Base-by-base conservation (phyloP, 1,139 yeast species). In the Protomyces arabidopsidicola region DNA sequence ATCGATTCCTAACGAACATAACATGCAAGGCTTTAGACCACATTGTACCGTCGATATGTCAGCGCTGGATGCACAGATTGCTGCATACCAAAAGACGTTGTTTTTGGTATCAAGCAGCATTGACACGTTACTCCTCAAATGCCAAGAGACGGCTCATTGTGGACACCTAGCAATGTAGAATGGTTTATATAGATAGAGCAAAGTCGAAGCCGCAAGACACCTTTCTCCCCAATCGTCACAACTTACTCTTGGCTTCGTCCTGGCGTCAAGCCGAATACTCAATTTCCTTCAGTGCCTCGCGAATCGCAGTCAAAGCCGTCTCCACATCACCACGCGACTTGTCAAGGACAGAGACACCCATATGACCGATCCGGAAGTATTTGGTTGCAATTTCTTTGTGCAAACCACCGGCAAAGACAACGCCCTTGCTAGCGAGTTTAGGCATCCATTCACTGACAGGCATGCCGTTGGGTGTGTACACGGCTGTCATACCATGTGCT, bases 351-450 rank as follows among this genome's bases (percentile, higher is more conserved):
- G 84, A 77, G 56, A 83, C 84, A 69, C 97, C 97, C 98, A 91
- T 91, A 77, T 91, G 98, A 38, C 98, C 98, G 67, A 91, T 85
- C 77, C 98, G 84, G 79, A 91, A 89, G 78, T 90, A 90, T 75
- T 87, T 86, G 65, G 88, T 83, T 57, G 84, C 87, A 71, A 90
- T 84, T 24, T 85, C 89, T 76, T 85, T 86, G 78, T 88, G 95
- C 70, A 91, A 86, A 67, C 97, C 98, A 61, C 95, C 95, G 56
- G 98, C 97, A 63, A 91, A 82, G 36, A 87, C 84, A 72, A 88
- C 84, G n/a, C 91, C 96, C 71, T 84, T 83, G 64, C 80, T 75
- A 67, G 86, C 84, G 71, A 89, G 77, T 68, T 79, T 77, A 42
- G 81, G 74, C 62, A 84, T 75, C 64, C 90, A 80, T 62, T 85